A percentile compares a stretch with the other conserved stretches of the same genome.
Conservation (phyloP, 2,329 filamentous ascomycete species). For the Colletotrichum cereale region DNA sequence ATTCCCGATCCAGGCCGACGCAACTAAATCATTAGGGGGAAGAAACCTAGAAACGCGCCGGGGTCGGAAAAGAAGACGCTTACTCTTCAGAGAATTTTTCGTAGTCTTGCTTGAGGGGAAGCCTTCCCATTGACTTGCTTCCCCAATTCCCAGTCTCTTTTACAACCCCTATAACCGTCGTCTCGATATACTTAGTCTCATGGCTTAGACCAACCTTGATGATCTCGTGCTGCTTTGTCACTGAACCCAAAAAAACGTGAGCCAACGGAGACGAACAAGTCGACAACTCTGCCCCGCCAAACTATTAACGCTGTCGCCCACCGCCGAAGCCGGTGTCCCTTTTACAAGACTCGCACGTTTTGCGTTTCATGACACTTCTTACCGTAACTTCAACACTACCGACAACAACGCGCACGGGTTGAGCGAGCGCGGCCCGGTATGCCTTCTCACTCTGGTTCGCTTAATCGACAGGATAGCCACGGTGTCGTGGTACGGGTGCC, state of each 20-base stretch:
- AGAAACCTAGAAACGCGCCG: background rate
- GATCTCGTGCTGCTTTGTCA: background rate
- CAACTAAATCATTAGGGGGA: background rate
- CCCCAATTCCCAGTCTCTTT: too few species aligned
- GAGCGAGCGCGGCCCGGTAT: conserved; percentile 31
- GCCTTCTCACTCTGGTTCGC: conserved; percentile 23
- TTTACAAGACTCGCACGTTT: background rate
- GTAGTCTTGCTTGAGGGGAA: background rate
- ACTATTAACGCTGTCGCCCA: background rate
- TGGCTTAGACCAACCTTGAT: background rate
- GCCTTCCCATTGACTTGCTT: background rate
- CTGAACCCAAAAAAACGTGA: background rate
- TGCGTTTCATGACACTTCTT: background rate
- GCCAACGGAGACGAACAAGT: background rate
- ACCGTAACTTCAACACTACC: background rate
- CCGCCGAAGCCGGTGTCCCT: background rate
- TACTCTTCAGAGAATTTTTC: background rate
- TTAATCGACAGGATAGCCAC: conserved; percentile 26
- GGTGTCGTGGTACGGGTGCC: conserved; percentile 31
- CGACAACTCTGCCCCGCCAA: background rate
- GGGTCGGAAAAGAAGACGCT: background rate
- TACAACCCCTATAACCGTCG: conserved; percentile 4
- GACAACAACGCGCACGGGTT: background rate
- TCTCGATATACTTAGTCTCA: background rate
- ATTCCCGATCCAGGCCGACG: background rate